Evolutionary conservation across 2,329 filamentous ascomycete species (phyloP).

Genomic region (Allantophomopsis lycopodina): DNA sequence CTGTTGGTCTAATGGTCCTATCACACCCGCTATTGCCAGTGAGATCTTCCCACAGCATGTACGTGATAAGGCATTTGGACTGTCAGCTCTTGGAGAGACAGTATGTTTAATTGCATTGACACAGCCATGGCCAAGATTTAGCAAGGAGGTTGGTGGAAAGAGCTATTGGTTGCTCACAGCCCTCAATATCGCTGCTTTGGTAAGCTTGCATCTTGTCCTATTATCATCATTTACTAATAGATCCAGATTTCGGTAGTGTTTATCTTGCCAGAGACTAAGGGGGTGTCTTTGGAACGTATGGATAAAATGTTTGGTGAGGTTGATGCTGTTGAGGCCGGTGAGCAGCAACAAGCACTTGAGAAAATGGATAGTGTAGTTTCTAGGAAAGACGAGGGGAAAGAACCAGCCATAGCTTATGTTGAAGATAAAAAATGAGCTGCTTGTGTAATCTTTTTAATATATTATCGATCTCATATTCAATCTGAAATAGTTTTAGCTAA

Average conservation of each 20-base stretch:
- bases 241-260: constrained; percentile 18
- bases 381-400: neutral
- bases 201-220: constrained; percentile 2
- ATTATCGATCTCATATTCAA: too few relatives aligned
- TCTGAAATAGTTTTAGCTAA: too few relatives aligned
- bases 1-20: constrained; percentile 25
- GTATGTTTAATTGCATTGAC: constrained; percentile 23
- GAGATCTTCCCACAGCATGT: constrained; percentile 27
- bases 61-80: constrained; percentile 23
- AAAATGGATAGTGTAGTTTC: neutral
- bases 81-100: constrained; percentile 22
- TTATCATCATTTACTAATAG: neutral
- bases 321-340: constrained; percentile 22
- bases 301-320: constrained; percentile 13
- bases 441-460: too few relatives aligned
- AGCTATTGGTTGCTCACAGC: constrained; percentile 25
- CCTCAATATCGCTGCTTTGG: constrained; percentile 21
- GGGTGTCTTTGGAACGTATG: constrained; percentile 3
- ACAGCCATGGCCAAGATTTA: constrained; percentile 25
- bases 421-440: too few relatives aligned
- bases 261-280: constrained; percentile 9
- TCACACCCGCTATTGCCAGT: constrained; percentile 21
- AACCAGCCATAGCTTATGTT: too few relatives aligned
- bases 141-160: constrained; percentile 20
- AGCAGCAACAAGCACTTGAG: constrained; percentile 15